Evolutionary conservation across 1,284 basidiomycete genomes (phyloP).

Genomic region (Rhodotorula sp.): DNA sequence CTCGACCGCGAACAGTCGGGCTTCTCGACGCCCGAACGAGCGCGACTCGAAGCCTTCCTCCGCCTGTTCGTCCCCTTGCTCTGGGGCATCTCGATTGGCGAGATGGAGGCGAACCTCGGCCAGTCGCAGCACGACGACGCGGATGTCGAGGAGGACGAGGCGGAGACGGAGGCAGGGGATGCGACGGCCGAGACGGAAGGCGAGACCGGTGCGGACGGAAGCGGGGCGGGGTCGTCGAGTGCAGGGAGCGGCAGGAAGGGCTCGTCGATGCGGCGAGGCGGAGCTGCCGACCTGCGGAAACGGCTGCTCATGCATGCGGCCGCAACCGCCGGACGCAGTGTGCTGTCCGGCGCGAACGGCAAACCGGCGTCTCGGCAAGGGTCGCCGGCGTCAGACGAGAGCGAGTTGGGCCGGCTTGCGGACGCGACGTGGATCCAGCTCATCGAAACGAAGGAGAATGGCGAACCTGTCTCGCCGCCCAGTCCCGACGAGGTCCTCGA

Average conservation of each 20-base stretch:
- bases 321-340: conserved; percentile 10
- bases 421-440: conserved; percentile 37
- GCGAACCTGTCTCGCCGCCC: conserved; percentile 14
- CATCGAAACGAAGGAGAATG: conserved; percentile 37
- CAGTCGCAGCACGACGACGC: conserved; percentile 59
- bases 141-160: conserved; percentile 52
- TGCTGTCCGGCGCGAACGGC: not conserved
- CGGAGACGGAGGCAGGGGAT: conserved; percentile 47
- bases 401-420: conserved; percentile 20
- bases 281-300: conserved; percentile 69
- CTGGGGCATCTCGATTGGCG: conserved; percentile 70
- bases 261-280: conserved; percentile 38
- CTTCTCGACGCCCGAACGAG: conserved; percentile 73
- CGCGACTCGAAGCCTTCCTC: conserved; percentile 79
- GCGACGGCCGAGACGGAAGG: conserved; percentile 43
- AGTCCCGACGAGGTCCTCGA: conserved; percentile 24
- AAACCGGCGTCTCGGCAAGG: not conserved
- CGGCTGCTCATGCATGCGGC: conserved; percentile 64
- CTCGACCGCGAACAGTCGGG: conserved; percentile 66
- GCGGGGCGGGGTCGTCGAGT: not conserved
- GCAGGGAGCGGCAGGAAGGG: not conserved
- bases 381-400: conserved; percentile 39
- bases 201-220: conserved; percentile 15
- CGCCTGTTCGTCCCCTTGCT: conserved; percentile 79
- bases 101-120: conserved; percentile 61